Evolutionary conservation across 371 early-diverging fungal genomes (phyloP).

Genomic region (Rhizomucor miehei): DNA sequence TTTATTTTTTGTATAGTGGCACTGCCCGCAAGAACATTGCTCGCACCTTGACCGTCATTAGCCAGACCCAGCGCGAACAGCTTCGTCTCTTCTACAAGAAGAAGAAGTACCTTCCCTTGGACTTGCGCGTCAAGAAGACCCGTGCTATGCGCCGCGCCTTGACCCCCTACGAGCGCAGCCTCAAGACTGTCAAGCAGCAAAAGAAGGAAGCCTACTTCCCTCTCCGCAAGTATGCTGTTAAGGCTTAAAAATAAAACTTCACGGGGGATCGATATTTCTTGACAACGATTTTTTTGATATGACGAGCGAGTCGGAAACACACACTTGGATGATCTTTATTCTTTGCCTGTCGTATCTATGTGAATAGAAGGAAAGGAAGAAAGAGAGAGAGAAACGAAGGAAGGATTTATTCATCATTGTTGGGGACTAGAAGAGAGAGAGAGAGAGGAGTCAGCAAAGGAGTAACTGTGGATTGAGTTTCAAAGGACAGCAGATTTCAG

Average conservation of each 20-base stretch:
- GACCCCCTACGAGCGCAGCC: conserved; percentile 69
- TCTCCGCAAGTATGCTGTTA: conserved; percentile 81
- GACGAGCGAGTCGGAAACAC: no score
- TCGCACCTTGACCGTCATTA: conserved; percentile 90
- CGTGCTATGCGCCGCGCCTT: conserved; percentile 94
- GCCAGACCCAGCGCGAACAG: conserved; percentile 83
- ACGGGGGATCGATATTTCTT: no score
- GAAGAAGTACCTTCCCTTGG: conserved; percentile 90
- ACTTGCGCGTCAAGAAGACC: conserved; percentile 95
- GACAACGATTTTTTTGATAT: no score
- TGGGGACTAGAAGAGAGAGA: no score
- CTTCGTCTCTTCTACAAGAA: conserved; percentile 81
- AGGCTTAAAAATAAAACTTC: conserved; percentile 58
- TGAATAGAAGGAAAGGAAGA: no score
- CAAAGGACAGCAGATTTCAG: no score
- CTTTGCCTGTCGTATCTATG: no score
- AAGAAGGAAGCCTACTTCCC: conserved; percentile 87
- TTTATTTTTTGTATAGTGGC: conserved; percentile 38
- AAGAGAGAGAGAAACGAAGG: no score
- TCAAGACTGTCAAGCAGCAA: conserved; percentile 72
- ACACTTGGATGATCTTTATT: no score
- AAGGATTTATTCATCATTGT: no score
- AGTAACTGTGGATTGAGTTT: no score
- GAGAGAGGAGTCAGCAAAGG: no score
- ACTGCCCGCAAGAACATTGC: conserved; percentile 90